Conservation (phyloP, 192 early-diverging fungal species). For the Gryganskiella cystojenkinii region DNA sequence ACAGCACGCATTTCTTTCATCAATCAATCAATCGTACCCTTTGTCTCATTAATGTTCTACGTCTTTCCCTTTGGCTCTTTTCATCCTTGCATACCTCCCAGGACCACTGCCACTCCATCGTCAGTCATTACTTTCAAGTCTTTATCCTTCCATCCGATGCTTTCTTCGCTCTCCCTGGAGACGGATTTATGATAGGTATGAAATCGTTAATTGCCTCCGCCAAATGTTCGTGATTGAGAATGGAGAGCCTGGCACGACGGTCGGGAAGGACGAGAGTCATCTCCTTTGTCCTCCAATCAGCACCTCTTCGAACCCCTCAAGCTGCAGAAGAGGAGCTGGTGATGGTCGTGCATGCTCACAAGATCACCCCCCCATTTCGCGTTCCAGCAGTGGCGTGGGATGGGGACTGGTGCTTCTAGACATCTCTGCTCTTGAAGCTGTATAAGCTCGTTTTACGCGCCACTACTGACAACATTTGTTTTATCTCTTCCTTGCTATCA, state of each 20-base stretch:
- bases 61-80: background rate
- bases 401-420: conserved; percentile 8
- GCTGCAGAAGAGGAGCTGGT: conserved; percentile 17
- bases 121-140: background rate
- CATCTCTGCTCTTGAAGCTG: conserved; percentile 3
- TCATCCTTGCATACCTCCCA: background rate
- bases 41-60: too few relatives aligned
- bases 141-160: background rate
- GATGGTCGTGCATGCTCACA: conserved; percentile 28
- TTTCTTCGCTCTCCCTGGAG: background rate
- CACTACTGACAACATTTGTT: too few relatives aligned
- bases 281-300: conserved; percentile 5
- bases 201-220: background rate
- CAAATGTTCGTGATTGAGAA: background rate
- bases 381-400: conserved; percentile 19
- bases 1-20: too few relatives aligned
- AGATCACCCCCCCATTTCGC: conserved; percentile 20
- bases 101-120: too few relatives aligned
- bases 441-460: too few relatives aligned
- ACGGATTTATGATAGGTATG: background rate
- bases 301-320: conserved; percentile 17
- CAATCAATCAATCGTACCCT: too few relatives aligned
- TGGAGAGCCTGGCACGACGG: conserved; percentile 19
- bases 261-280: conserved; percentile 10
- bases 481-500: too few relatives aligned